Percentiles rank a stretch among this genome's conserved stretches.
Evolutionary conservation across 176 grass and related monocot genomes (phyloP).

Genomic region (Ananas comosus): DNA sequence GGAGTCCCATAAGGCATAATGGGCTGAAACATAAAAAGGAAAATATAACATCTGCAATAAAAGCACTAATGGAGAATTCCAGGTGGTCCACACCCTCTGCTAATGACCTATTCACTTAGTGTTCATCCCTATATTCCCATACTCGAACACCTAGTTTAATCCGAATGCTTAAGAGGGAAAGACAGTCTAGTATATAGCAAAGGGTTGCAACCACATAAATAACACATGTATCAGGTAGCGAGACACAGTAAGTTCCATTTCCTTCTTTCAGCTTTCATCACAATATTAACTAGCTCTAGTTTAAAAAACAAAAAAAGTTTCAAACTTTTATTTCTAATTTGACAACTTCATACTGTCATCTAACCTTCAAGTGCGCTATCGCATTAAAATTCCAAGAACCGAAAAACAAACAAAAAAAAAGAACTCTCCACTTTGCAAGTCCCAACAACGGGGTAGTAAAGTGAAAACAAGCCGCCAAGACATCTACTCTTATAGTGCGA

Average conservation of each 20-base stretch:
- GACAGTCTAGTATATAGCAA: too few relatives aligned
- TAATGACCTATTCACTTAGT: background rate
- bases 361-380: background rate
- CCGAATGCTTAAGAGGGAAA: too few relatives aligned
- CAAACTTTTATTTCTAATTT: too few relatives aligned
- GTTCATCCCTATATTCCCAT: background rate
- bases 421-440: too few relatives aligned
- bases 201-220: background rate
- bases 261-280: background rate
- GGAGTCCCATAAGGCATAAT: conserved; percentile 83
- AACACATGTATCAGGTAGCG: background rate
- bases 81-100: background rate
- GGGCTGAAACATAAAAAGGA: conserved; percentile 37
- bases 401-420: conserved; percentile 15
- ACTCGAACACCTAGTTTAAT: too few relatives aligned
- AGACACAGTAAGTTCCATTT: background rate
- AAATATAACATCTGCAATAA: conserved; percentile 14
- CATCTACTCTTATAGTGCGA: too few relatives aligned
- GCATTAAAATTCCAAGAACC: conserved; percentile 14
- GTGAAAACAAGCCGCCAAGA: too few relatives aligned
- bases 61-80: background rate
- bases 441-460: too few relatives aligned
- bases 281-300: too few relatives aligned
- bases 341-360: background rate
- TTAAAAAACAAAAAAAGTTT: too few relatives aligned